phyloP scores from a whole-genome alignment of 1,284 basidiomycete species.

The Calocybe gambosa region DNA sequence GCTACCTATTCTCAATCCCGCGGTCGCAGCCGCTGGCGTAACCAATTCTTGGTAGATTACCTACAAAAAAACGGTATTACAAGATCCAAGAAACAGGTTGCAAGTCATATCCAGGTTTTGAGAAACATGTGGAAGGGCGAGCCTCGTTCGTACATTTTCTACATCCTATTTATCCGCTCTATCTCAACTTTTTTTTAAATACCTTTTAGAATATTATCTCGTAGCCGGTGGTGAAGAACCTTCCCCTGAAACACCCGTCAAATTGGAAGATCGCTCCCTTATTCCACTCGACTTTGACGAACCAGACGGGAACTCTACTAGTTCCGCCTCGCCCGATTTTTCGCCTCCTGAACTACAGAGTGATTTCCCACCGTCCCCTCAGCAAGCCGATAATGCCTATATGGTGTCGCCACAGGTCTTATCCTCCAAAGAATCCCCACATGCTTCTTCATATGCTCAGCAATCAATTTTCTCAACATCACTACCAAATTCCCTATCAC shows the following conservation, averaged over 20 bases:
- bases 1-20: conserved; percentile 70
- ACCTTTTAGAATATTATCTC: conserved; percentile 39
- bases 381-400: conserved; percentile 7
- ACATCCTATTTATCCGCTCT: conserved; percentile 8
- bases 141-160: conserved; percentile 40
- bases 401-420: conserved; percentile 7
- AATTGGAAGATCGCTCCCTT: conserved; percentile 41
- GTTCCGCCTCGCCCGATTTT: conserved; percentile 34
- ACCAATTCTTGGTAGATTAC: conserved; percentile 77
- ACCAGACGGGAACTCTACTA: conserved; percentile 28
- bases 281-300: conserved; percentile 38
- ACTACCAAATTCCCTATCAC: conserved; percentile 15
- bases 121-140: conserved; percentile 83
- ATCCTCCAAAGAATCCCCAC: conserved; percentile 11
- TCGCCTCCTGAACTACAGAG: conserved; percentile 35
- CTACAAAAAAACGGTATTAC: conserved; percentile 59
- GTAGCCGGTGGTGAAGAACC: conserved; percentile 74
- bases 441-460: conserved; percentile 8
- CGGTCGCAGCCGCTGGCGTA: conserved; percentile 72
- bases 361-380: conserved; percentile 38
- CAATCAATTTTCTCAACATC: conserved; percentile 11
- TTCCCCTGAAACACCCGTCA: conserved; percentile 46
- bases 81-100: conserved; percentile 77
- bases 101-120: conserved; percentile 76
- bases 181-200: conserved; percentile 12